Base-by-base conservation (phyloP, 371 early-diverging fungal genomes). In the Umbelopsis sp. region DNA sequence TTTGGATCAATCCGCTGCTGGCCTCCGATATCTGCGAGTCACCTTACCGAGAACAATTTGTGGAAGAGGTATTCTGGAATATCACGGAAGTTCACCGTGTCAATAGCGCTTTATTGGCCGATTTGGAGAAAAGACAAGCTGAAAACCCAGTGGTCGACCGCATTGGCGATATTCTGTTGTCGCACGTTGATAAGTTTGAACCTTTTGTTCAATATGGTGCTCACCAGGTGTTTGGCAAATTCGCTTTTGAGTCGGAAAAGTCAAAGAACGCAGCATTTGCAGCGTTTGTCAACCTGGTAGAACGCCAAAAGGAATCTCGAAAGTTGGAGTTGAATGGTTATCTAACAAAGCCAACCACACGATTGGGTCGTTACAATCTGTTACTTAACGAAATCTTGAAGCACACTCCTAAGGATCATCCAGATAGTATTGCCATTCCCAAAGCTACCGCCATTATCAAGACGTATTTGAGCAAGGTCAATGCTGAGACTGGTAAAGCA, bases 161-260 rank as follows among this genome's bases (percentile, higher is more conserved):
- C 67, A 84, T 97, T 32, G 97, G 97, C 41, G 97, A 96, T 73
- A 89, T 96, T 37, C 88, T 97, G 72, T 68, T 93, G 38, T 79
- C 85, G 35, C 87, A 92, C 70, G 91, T 93, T 5, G 76, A 83
- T 45, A 82, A 85, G 37, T 92, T 96, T 65, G 82, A 91, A 44
- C 91, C 92, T 0, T 96, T 95, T 75, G 91, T 96, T 11, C 85
- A 86, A 38, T 97, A 97, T 77, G 95, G 96, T 44, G 91, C 93
- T 4, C 91, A 94, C 73, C 96, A 96, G 74, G 87, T 92, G 35
- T 89, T 89, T 74, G 91, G 93, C 50, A 93, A 94, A 75, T 87
- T 93, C 72, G 82, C 83, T 16, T 86, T 97, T 63, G 96, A 96
- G 44, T 85, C 84, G 2, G 97, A 96, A 66, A 88, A 87, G 70